Base-by-base conservation (phyloP, 2,329 filamentous ascomycete species). In the Claviceps sp. region DNA sequence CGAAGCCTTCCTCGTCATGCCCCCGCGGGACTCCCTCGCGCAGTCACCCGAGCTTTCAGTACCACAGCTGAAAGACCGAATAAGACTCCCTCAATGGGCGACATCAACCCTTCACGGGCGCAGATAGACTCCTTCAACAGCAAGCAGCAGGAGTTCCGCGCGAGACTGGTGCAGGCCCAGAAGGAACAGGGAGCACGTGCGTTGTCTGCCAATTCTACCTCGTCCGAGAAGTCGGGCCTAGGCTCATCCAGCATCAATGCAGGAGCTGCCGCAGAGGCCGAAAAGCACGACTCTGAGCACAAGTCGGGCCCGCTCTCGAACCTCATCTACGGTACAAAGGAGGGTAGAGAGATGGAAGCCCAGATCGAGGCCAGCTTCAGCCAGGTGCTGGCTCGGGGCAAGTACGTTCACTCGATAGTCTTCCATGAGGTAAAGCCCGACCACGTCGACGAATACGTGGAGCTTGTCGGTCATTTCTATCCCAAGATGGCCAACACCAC, bases 371-470 rank as follows among this genome's bases (percentile, higher is more conserved):
- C 90, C 54, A 94, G 87, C 65, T 98, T 97, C 72, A 94, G 87
- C 50, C 90, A 96, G 68, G 87, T 97, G 45, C 75, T 98, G 46
- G 93, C 93, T 24, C 81, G 93, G 58, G 93, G 93, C 64, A 98
- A 98, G 73, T 98, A 98, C 64, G 90, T 98, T 51, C 93, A 98
- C 70, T 94, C 89, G 47, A 96, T 98, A 67, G 89, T 95, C 54
- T 88, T 95, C 65, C 93, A 98, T 73, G 81, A 94, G 56, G 93
- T 98, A 58, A 89, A 94, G 72, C 89, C 90, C 55, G 89, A 96
- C 62, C 93, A 88, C 71, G 87, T 96, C 47, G 89, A 96, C 57
- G 91, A 97, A 63, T 98, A 98, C 65, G 84, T 91, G 50, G 78
- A 91, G 54, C 76, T 97, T 48, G 88, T 97, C 14, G 88, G 93